Evolutionary conservation across 352 stramenopile genomes (phyloP), one percentile per base, ranked within the genome.

Genomic region (Aphanomyces cochlioides): DNA sequence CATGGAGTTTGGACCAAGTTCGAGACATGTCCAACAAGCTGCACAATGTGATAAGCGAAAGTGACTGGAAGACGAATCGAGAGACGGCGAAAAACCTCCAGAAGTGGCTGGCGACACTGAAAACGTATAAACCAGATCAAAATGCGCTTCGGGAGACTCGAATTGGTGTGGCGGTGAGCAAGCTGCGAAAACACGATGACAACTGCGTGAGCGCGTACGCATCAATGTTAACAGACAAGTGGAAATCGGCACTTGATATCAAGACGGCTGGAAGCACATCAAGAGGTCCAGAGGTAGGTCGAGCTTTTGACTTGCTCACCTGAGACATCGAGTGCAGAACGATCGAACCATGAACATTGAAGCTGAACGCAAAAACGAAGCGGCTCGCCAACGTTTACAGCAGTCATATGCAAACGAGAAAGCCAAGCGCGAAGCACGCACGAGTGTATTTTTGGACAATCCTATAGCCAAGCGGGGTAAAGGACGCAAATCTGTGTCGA

Each of bases 121-220:
- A 83, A 58, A 90, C 86, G 47, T 75, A 92, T 5, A 79, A 84
- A 43, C 85, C 91, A 68, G 84, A 95, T 73, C 80, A 86, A 41
- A 83, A 87, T 10, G 75, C 93, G 66, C 75, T 95, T 60, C 81
- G 89, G 69, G 76, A 78, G 64, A 95, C 85, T 37, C 82, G 84
- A 63, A 91, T 95, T 67, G 87, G 87, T 47, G 83, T 85, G 34
- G 82, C 83, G 67, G 87, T 95, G 43, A 89, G 85, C 74, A 93
- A 93, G 64, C 79, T 93, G 66, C 89, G 85, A 68, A 95, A 95
- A 73, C 87, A 95, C 74, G 72, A 88, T 19, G 87, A 95, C 61
- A 79, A 92, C 36, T 75, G 93, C 66, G 81, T 95, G 50, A 78
- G 79, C 41, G 85, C 83, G 28, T 95, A 95, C 76, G 92, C 84